phyloP scores from a whole-genome alignment of 2,329 filamentous ascomycete genomes.

The Plenodomus biglobosus region DNA sequence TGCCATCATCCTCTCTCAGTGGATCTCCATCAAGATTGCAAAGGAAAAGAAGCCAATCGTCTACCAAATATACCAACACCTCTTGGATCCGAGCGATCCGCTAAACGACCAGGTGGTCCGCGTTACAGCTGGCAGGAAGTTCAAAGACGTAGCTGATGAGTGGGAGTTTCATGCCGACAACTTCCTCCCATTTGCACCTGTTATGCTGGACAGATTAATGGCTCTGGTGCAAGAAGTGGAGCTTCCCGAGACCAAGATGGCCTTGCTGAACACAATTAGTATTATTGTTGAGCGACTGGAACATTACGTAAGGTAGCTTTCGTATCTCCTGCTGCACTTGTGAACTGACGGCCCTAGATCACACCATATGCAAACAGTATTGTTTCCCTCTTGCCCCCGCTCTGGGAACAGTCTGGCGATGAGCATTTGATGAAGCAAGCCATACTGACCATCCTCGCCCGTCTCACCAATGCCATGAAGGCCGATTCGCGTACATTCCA shows the following conservation, averaged over 20 bases:
- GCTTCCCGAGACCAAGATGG: constrained; percentile 85
- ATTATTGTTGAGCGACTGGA: constrained; percentile 81
- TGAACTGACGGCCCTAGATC: constrained; percentile 47
- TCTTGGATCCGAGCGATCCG: constrained; percentile 74
- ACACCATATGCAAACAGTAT: constrained; percentile 74
- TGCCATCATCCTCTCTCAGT: constrained; percentile 84
- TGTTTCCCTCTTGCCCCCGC: constrained; percentile 72
- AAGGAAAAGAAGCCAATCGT: constrained; percentile 69
- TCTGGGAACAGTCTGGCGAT: constrained; percentile 85
- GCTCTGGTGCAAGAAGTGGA: constrained; percentile 77
- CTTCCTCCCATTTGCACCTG: constrained; percentile 76
- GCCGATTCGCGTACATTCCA: constrained; percentile 77
- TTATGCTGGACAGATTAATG: constrained; percentile 73
- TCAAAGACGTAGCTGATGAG: constrained; percentile 79
- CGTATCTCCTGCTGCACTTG: accelerated
- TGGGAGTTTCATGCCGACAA: constrained; percentile 74
- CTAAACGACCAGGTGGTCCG: constrained; percentile 90
- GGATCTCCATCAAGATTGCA: constrained; percentile 77
- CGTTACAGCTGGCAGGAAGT: constrained; percentile 83
- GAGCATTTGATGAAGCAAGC: constrained; percentile 93
- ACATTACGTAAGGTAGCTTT: constrained; percentile 56
- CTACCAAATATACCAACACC: constrained; percentile 86
- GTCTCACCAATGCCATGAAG: constrained; percentile 84
- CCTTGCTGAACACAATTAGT: constrained; percentile 82
- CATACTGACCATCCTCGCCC: constrained; percentile 80